Conservation (phyloP, 192 early-diverging fungal species). For the Mycoemilia scoparia region DNA sequence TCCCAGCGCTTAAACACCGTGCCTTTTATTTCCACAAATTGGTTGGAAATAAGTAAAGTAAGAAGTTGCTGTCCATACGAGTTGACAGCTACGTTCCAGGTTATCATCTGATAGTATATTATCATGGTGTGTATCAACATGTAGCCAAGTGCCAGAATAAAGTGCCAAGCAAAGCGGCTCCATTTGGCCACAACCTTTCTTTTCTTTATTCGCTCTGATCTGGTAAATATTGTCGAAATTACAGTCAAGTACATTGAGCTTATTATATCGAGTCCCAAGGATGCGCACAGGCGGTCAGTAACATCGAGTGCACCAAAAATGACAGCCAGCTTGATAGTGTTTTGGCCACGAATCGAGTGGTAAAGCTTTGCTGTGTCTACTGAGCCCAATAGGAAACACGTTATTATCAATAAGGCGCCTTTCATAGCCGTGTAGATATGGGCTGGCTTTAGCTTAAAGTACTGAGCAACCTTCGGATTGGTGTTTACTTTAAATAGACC, state of each 20-base stretch:
- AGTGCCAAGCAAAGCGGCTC: slow-evolving; percentile 27
- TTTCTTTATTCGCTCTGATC: slow-evolving; percentile 18
- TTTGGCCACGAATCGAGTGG: slow-evolving; percentile 89
- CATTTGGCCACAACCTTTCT: too few relatives aligned
- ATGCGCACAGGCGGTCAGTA: slow-evolving; percentile 80
- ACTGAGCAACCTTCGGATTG: slow-evolving; percentile 1
- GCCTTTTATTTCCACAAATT: slow-evolving; percentile 97
- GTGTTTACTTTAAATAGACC: slow-evolving; percentile 1
- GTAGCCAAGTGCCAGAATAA: slow-evolving; percentile 63
- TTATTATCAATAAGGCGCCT: slow-evolving; percentile 43
- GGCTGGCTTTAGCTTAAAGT: neutral
- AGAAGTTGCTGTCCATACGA: slow-evolving; percentile 86
- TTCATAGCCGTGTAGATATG: slow-evolving; percentile 2
- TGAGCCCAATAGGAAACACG: slow-evolving; percentile 53
- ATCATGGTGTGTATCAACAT: slow-evolving; percentile 80
- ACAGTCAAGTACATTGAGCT: slow-evolving; percentile 77
- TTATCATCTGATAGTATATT: slow-evolving; percentile 88
- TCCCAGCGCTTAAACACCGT: slow-evolving; percentile 96
- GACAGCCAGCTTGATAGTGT: slow-evolving; percentile 90
- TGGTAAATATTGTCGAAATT: slow-evolving; percentile 10
- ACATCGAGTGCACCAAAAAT: slow-evolving; percentile 93
- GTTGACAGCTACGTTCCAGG: slow-evolving; percentile 91
- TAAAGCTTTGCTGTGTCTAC: slow-evolving; percentile 83
- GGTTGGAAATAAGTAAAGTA: slow-evolving; percentile 85
- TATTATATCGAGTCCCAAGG: slow-evolving; percentile 86